These are phyloP conservation scores for Physcomitrellopsis africana DNA, from an alignment of 225 moss, liverwort and hornwort species.

Conservation along the genomic window DNA sequence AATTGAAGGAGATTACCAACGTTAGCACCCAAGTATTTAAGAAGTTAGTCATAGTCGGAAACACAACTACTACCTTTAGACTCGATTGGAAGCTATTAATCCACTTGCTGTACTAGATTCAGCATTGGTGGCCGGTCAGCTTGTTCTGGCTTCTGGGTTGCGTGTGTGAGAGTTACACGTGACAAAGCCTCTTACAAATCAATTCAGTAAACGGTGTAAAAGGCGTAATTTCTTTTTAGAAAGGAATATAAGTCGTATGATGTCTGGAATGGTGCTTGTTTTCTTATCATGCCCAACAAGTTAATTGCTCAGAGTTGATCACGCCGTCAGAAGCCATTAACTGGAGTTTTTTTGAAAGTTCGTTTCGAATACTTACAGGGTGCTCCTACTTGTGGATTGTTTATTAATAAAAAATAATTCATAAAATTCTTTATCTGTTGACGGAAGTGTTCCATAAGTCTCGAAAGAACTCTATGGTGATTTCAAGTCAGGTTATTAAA, in stretches of 20 bases:
- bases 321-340: no score
- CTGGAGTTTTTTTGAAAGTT: no score
- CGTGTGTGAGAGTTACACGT: neutral
- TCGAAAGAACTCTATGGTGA: no score
- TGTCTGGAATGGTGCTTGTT: neutral
- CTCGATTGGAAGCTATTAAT: conserved; percentile 15
- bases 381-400: no score
- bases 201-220: conserved; percentile 1
- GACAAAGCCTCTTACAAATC: neutral
- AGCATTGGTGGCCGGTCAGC: neutral
- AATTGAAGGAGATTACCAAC: conserved; percentile 9
- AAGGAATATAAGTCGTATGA: neutral
- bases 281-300: neutral
- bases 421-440: no score
- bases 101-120: neutral
- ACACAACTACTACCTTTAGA: conserved; percentile 9
- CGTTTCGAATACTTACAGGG: no score
- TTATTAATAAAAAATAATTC: no score
- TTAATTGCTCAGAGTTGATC: neutral
- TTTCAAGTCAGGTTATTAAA: no score
- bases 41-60: conserved; percentile 18
- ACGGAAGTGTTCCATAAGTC: no score
- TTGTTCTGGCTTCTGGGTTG: neutral
- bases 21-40: conserved; percentile 21
- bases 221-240: neutral